Conservation (phyloP, 2,329 filamentous ascomycete genomes). For the Xylariaceae sp. region DNA sequence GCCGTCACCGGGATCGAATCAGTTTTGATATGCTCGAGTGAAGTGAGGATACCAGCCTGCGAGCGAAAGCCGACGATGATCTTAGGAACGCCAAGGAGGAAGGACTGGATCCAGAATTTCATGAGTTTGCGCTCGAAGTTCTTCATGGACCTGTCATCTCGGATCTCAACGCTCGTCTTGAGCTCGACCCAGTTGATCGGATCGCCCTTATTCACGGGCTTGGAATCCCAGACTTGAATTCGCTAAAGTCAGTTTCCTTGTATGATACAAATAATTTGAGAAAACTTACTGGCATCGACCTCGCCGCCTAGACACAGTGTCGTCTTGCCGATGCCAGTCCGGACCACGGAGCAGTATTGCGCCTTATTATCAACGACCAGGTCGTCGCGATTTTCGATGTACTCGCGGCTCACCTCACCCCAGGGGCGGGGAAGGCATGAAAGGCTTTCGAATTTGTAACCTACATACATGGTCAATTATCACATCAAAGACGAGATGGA, state of each 20-base stretch:
- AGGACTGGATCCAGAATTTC: constrained; percentile 96
- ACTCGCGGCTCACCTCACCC: constrained; percentile 64
- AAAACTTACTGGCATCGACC: constrained; percentile 71
- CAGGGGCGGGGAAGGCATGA: constrained; percentile 71
- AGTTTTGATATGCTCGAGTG: constrained; percentile 75
- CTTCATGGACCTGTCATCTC: constrained; percentile 59
- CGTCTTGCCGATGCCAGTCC: constrained; percentile 74
- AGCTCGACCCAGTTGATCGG: constrained; percentile 90
- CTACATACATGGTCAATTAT: constrained; percentile 39
- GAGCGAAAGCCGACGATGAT: constrained; percentile 87
- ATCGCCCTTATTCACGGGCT: constrained; percentile 59
- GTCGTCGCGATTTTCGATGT: constrained; percentile 70
- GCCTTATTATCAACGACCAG: constrained; percentile 79
- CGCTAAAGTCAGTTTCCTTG: neutral
- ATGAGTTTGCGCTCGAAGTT: constrained; percentile 86
- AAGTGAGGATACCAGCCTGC: constrained; percentile 63
- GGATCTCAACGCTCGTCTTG: constrained; percentile 77
- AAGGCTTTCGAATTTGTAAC: constrained; percentile 94
- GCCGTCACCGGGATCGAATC: constrained; percentile 72
- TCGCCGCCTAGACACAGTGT: constrained; percentile 81
- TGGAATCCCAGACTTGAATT: constrained; percentile 70
- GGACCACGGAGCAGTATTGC: constrained; percentile 93
- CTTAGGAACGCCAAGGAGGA: constrained; percentile 84
- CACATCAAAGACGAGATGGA: neutral
- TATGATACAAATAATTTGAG: constrained; percentile 1